phyloP scores from a whole-genome alignment of 306 rosid genomes.

The Spatholobus suberectus region DNA sequence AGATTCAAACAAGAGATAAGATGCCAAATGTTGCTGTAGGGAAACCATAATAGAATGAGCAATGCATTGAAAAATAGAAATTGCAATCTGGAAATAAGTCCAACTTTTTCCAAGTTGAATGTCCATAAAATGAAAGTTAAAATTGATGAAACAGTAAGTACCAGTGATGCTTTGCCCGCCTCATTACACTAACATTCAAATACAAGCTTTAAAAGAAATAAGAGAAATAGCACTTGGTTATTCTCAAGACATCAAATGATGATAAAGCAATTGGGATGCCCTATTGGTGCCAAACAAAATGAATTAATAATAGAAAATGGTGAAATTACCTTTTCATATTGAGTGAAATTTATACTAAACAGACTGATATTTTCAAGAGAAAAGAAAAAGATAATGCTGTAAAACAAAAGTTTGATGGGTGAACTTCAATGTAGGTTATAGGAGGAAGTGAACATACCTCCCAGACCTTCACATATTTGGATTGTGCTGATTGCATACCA shows the following conservation, averaged over 20 bases:
- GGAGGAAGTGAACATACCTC: constrained; percentile 67
- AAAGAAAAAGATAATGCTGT: not conserved
- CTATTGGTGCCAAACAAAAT: not conserved
- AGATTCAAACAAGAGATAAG: constrained; percentile 16
- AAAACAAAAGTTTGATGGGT: constrained; percentile 16
- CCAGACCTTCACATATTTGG: constrained; percentile 97
- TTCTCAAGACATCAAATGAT: not conserved
- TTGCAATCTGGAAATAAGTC: constrained; percentile 17
- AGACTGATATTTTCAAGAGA: constrained; percentile 7
- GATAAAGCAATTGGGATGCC: not conserved
- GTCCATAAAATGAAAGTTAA: not conserved
- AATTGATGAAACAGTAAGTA: not conserved
- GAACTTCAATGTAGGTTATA: constrained; percentile 3
- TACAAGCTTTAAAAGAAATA: not conserved
- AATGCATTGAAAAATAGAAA: constrained; percentile 3
- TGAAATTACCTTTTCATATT: not conserved
- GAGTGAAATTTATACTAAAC: constrained; percentile 7
- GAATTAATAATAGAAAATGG: not conserved
- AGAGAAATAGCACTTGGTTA: constrained; percentile 18
- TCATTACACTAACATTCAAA: not conserved
- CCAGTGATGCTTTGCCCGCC: not conserved
- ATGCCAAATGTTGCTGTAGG: not conserved
- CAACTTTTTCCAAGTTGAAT: constrained; percentile 20
- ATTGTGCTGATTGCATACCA: constrained; percentile 72
- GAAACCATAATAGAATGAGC: constrained; percentile 20